phyloP scores from a whole-genome alignment of 163 green algal genomes.

The Trebouxia gelatinosa region DNA sequence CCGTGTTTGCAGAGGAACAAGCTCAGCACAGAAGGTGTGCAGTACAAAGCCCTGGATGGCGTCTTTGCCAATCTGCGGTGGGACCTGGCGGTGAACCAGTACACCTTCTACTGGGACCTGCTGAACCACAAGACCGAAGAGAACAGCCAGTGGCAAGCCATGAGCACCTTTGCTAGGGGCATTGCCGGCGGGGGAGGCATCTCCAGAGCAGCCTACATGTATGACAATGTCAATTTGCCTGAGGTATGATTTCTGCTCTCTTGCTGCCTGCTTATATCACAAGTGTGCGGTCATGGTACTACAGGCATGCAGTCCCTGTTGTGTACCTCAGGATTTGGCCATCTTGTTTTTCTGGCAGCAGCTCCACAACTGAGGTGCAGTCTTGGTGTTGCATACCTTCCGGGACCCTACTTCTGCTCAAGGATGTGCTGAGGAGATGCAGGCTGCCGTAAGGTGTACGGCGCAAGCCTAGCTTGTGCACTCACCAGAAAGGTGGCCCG shows the following conservation, averaged over 20 bases:
- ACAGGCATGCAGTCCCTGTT: too few species aligned
- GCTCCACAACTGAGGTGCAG: too few species aligned
- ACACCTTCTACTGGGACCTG: slow-evolving; percentile 9
- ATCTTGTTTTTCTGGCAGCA: too few species aligned
- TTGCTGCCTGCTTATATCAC: too few species aligned
- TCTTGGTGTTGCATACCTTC: too few species aligned
- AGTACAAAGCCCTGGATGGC: slow-evolving; percentile 67
- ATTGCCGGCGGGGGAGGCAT: slow-evolving; percentile 56
- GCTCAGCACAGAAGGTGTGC: slow-evolving; percentile 34
- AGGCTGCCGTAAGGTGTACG: too few species aligned
- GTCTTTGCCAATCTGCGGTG: slow-evolving; percentile 74
- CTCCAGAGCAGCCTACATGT: slow-evolving; percentile 54
- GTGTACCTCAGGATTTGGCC: too few species aligned
- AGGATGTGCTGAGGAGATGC: too few species aligned
- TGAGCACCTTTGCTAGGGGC: slow-evolving; percentile 58
- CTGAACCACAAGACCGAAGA: slow-evolving; percentile 24
- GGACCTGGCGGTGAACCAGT: slow-evolving; percentile 46
- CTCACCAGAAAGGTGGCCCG: too few species aligned
- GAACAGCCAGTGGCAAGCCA: slow-evolving; percentile 23
- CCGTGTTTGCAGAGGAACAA: slow-evolving; percentile 31
- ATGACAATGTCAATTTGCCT: slow-evolving; percentile 73
- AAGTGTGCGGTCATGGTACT: too few species aligned
- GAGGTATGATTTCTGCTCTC: slow-evolving; percentile 52
- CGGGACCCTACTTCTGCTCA: too few species aligned
- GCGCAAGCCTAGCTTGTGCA: too few species aligned